These are phyloP conservation scores for Cercospora citrullina DNA, from an alignment of 2,329 filamentous ascomycete genomes.

Conservation along the genomic window DNA sequence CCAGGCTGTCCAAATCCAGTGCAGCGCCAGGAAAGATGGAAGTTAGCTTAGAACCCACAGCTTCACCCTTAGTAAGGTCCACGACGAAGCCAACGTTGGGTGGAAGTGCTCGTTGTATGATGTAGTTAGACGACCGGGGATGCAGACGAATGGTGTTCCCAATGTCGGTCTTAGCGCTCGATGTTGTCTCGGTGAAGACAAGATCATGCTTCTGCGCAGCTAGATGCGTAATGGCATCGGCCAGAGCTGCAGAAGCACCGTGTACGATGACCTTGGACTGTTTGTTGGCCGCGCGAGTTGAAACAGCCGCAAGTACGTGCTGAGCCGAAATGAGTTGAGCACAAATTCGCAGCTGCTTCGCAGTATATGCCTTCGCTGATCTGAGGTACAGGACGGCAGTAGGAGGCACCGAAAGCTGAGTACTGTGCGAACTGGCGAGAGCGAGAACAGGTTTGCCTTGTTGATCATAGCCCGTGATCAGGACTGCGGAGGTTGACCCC, in stretches of 20 bases:
- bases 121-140: slow-evolving; percentile 21
- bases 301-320: slow-evolving; percentile 18
- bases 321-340: slow-evolving; percentile 19
- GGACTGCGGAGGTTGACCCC: slow-evolving; percentile 11
- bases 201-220: neutral
- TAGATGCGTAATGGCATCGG: slow-evolving; percentile 9
- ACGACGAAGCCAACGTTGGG: slow-evolving; percentile 18
- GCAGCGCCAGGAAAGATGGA: slow-evolving; percentile 15
- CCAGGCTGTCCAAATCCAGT: slow-evolving; percentile 13
- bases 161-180: neutral
- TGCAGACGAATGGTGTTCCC: slow-evolving; percentile 12
- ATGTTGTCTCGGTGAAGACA: slow-evolving; percentile 18
- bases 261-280: slow-evolving; percentile 17
- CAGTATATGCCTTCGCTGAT: slow-evolving; percentile 3
- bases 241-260: slow-evolving; percentile 20
- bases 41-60: slow-evolving; percentile 19
- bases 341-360: slow-evolving; percentile 18
- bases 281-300: neutral
- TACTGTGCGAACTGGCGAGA: slow-evolving; percentile 14
- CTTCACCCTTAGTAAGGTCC: slow-evolving; percentile 14
- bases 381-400: slow-evolving; percentile 5
- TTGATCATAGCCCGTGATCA: slow-evolving; percentile 17
- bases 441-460: slow-evolving; percentile 14
- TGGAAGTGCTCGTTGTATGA: slow-evolving; percentile 17
- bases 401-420: neutral